Evolutionary conservation across 306 rosid genomes (phyloP), one percentile per base, ranked within the genome.

Genomic region (Pueraria montana): DNA sequence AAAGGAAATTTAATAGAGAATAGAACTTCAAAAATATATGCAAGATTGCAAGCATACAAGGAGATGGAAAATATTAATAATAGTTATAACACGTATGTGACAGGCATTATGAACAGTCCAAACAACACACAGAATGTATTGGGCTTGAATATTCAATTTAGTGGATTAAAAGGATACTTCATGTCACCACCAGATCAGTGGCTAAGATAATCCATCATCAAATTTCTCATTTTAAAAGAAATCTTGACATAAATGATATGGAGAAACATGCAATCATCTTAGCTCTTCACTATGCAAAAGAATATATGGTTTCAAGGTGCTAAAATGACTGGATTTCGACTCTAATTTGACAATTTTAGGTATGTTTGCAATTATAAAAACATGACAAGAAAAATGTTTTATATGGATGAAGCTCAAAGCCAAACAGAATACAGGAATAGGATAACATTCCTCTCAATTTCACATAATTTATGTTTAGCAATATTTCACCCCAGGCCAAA

Each of bases 21-120:
- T 73, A 30, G 20, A 70, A 71, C 43, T 70, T 76, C 9, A 63
- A 34, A 63, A 69, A 66, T 55, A 59, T 27, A 21, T 14, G 48
- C 79, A 32, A 70, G 72, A 38, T 7, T 3, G 64, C 59, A 24
- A 70, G 67, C 55, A 38, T 58, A 74, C 38, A 43, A 74, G 42
- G 80, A 63, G 43, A 17, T 72, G 42, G 40, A 38, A 86, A 66
- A 53, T 65, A 65, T 17, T 17, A 62, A 34, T 52, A n/a, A 64
- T 14, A 52, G 58, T 42, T 42, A 27, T 27, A 79, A 40, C 16
- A 36, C 13, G 61, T 16, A 46, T 48, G 50, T 36, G 11, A 32
- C 23, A 7, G 12, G 74, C 30, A 81, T 6, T 55, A 11, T 23
- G 36, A 34, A 40, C 4, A 21, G 36, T 74, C 12, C 9, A 18